Conservation (phyloP, 202 grass and related monocot genomes). For the Carex arenaria region DNA sequence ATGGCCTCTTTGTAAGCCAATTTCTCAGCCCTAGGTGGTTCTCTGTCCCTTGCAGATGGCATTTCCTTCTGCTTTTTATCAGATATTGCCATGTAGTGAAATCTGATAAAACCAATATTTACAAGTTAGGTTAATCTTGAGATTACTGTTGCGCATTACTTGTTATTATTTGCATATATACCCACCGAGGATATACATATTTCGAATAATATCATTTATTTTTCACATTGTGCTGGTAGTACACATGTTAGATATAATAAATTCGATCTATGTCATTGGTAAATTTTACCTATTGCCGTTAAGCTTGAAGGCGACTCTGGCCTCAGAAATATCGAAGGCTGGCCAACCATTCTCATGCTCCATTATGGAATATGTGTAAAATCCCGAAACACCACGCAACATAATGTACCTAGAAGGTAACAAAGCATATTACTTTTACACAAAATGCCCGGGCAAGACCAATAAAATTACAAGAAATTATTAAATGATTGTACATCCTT, state of each 20-base stretch:
- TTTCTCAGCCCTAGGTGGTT: not conserved
- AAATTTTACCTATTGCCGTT: conserved; percentile 32
- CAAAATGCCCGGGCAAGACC: not conserved
- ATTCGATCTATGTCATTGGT: not conserved
- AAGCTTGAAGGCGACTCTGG: conserved; percentile 69
- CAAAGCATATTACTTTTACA: not conserved
- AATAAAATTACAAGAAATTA: not conserved
- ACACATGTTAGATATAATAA: not conserved
- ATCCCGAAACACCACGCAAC: conserved; percentile 60
- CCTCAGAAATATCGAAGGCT: conserved; percentile 32
- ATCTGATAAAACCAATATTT: conserved; percentile 17
- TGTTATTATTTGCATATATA: not conserved
- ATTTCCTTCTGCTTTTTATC: conserved; percentile 60
- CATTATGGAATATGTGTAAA: conserved; percentile 66
- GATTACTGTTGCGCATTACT: not conserved
- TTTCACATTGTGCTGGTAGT: not conserved
- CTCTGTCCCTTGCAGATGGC: conserved; percentile 42
- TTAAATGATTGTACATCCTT: not conserved
- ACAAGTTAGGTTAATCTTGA: not conserved
- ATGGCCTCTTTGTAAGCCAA: conserved; percentile 70
- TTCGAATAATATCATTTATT: not conserved
- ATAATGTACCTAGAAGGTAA: conserved; percentile 40
- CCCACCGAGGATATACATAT: not conserved
- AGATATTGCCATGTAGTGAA: conserved; percentile 72
- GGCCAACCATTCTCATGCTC: conserved; percentile 41